Conservation (phyloP, 345 rosid genomes). For the Crucihimalaya himalaica region DNA sequence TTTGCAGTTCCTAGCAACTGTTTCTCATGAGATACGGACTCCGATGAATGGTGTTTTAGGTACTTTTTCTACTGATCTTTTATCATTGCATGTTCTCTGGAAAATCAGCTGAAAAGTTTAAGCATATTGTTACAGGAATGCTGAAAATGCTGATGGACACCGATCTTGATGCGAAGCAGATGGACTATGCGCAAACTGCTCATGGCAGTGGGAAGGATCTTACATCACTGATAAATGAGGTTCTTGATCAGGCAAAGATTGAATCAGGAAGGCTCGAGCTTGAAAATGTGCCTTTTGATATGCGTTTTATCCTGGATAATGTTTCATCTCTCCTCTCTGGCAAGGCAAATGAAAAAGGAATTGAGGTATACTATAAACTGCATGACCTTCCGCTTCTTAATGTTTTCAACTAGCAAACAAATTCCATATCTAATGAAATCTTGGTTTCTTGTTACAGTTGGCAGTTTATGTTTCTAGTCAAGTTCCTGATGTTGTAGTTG, state of each 20-base stretch:
- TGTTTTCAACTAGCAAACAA: slow-evolving; percentile 9
- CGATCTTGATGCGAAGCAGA: slow-evolving; percentile 69
- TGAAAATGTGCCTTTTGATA: slow-evolving; percentile 84
- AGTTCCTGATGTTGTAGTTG: slow-evolving; percentile 79
- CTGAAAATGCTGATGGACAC: slow-evolving; percentile 93
- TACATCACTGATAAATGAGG: slow-evolving; percentile 77
- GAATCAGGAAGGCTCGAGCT: slow-evolving; percentile 96
- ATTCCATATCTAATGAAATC: slow-evolving; percentile 23
- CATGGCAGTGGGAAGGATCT: slow-evolving; percentile 86
- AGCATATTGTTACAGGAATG: slow-evolving; percentile 64
- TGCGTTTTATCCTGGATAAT: slow-evolving; percentile 69
- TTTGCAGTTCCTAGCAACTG: slow-evolving; percentile 91
- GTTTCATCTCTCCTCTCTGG: slow-evolving; percentile 73
- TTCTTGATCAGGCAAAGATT: slow-evolving; percentile 98
- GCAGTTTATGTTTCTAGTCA: slow-evolving; percentile 79
- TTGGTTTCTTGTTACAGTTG: slow-evolving; percentile 50
- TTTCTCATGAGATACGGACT: slow-evolving; percentile 97
- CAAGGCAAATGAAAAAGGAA: slow-evolving; percentile 69
- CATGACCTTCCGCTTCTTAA: slow-evolving; percentile 5
- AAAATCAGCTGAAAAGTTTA: not conserved
- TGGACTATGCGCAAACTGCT: slow-evolving; percentile 88
- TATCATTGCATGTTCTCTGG: not conserved
- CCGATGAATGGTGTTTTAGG: slow-evolving; percentile 85
- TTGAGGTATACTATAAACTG: slow-evolving; percentile 56
- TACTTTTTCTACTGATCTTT: not conserved